Conservation (phyloP, 371 early-diverging fungal species). For the Apophysomyces elegans region DNA sequence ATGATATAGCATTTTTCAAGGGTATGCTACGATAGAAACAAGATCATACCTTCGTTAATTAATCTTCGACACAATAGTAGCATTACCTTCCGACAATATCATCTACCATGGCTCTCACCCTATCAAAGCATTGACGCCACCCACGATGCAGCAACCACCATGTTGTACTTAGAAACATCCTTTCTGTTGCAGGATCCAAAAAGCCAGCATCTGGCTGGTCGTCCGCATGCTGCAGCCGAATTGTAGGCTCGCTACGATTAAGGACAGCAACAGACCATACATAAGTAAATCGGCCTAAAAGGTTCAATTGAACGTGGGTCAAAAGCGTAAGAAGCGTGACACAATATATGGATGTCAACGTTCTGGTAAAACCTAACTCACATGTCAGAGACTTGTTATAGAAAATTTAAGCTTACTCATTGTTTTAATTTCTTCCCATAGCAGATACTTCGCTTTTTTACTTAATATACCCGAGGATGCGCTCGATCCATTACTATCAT, state of each 20-base stretch:
- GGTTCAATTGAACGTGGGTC: slow-evolving; percentile 86
- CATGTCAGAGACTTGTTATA: neutral
- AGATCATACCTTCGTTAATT: neutral
- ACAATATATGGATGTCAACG: slow-evolving; percentile 82
- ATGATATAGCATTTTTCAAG: slow-evolving; percentile 35
- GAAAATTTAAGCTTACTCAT: slow-evolving; percentile 55
- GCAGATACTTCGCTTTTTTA: slow-evolving; percentile 66
- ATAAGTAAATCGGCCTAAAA: slow-evolving; percentile 91
- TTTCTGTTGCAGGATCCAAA: slow-evolving; percentile 66
- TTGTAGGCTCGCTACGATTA: slow-evolving; percentile 54
- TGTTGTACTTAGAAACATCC: slow-evolving; percentile 84
- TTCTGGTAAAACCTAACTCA: slow-evolving; percentile 75
- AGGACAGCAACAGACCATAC: slow-evolving; percentile 81
- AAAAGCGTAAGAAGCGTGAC: slow-evolving; percentile 80
- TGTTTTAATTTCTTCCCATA: slow-evolving; percentile 91
- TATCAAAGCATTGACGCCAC: slow-evolving; percentile 73
- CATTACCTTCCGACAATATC: slow-evolving; percentile 66
- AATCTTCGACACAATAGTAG: neutral
- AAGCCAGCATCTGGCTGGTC: slow-evolving; percentile 44
- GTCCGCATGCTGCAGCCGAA: slow-evolving; percentile 39
- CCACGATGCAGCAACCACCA: slow-evolving; percentile 94
- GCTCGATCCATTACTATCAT: neutral
- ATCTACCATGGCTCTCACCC: slow-evolving; percentile 71
- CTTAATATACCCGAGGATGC: slow-evolving; percentile 38
- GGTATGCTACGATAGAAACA: slow-evolving; percentile 25